Evolutionary conservation across 140 eudicot genomes (phyloP).

Genomic region (Stevia rebaudiana): DNA sequence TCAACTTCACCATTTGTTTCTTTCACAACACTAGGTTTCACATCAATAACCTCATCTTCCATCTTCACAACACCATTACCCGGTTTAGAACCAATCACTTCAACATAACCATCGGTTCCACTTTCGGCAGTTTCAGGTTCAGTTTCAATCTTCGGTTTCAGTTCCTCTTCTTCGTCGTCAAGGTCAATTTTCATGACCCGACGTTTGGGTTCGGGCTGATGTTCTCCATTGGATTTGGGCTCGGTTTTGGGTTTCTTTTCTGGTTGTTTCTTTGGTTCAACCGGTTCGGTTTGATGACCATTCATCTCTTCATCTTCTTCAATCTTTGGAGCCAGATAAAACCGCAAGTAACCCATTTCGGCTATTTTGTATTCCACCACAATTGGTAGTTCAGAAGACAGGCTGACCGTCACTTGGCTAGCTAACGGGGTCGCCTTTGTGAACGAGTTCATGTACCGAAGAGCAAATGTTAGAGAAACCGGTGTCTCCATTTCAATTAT

Average conservation of each 20-base stretch:
- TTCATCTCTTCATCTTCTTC: slow-evolving; percentile 59
- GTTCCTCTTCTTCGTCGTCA: slow-evolving; percentile 42
- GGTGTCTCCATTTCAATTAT: slow-evolving; percentile 57
- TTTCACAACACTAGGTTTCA: slow-evolving; percentile 23
- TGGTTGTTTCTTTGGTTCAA: slow-evolving; percentile 29
- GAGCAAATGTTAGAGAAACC: slow-evolving; percentile 52
- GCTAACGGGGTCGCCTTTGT: slow-evolving; percentile 63
- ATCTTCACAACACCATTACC: slow-evolving; percentile 21
- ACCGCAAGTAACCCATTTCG: slow-evolving; percentile 55
- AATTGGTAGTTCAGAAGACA: slow-evolving; percentile 51
- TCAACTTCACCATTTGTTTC: slow-evolving; percentile 35
- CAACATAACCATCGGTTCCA: slow-evolving; percentile 26
- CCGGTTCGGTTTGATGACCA: slow-evolving; percentile 31
- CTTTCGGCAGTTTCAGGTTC: not conserved
- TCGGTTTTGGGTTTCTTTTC: slow-evolving; percentile 23
- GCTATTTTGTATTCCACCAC: slow-evolving; percentile 68
- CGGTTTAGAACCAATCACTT: slow-evolving; percentile 26
- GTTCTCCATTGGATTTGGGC: slow-evolving; percentile 29
- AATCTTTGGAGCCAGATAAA: slow-evolving; percentile 58
- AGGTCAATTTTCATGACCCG: slow-evolving; percentile 34
- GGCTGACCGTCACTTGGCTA: slow-evolving; percentile 51
- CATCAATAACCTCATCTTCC: slow-evolving; percentile 18
- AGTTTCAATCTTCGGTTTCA: slow-evolving; percentile 25
- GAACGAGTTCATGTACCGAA: slow-evolving; percentile 58
- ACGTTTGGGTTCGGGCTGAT: slow-evolving; percentile 26